Evolutionary conservation across 495 filamentous ascomycete species (phyloP), one percentile per base, ranked within the genome.

Genomic region (Pseudotulostoma volvatum): DNA sequence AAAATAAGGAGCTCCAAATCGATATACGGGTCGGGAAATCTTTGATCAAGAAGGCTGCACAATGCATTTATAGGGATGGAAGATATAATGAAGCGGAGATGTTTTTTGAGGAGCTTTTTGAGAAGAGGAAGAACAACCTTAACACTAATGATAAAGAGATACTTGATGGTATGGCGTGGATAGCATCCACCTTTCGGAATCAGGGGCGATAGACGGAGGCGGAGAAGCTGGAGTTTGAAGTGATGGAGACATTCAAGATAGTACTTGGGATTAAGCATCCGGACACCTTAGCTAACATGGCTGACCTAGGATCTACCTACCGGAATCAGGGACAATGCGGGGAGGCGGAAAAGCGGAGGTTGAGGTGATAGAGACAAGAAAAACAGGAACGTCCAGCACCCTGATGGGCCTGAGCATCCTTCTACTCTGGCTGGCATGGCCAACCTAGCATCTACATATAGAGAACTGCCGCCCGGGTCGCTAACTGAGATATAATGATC

Each of bases 251-350:
- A 30, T 18, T 20, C 0, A 43, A 48, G 42, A 45, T 35, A 16
- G 34, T 39, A 17, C 41, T 45, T 9, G 60, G 63, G 9, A 33
- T 28, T n/a, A 46, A 60, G 20, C 51, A 67, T 49, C 52, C 53
- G 16, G 11, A 43, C 15, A 64, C 60, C 11, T 18, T 51, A 9
- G 40, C 35, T 15, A 42, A 38, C 18, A 50, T 55, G 46, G 32
- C 23, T 8, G 31, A n/a, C 25, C 39, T 58, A 11, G 45, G 44
- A 13, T 16, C 17, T 15, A 41, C 20, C 14, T 51, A 47, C 40
- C 34, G 21, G 14, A 28, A 4, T 8, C 41, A 50, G 36, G 18
- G 37, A n/a, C 50, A 44, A 31, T 54, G 15, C 23, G 33, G 44
- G 25, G 54, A 58, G 39, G 44, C 51, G 1, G 46, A 48, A 32